A percentile compares a stretch with the other conserved stretches of the same genome.
Evolutionary conservation across 805 yeast species (phyloP).

Genomic region (Ogataea paraovalis): DNA sequence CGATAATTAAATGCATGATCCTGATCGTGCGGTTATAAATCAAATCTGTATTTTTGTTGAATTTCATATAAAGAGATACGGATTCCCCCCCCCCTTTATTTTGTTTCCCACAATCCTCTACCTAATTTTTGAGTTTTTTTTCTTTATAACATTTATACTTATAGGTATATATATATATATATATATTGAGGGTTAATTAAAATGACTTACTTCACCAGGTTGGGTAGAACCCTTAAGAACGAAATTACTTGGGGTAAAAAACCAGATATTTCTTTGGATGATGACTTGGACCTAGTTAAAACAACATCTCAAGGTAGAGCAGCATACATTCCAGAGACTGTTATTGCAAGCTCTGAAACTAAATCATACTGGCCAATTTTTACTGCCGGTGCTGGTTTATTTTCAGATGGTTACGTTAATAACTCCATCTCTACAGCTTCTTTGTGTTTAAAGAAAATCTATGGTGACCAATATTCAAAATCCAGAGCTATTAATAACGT

Average conservation of each 20-base stretch:
- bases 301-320: slow-evolving; percentile 17
- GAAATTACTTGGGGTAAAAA: slow-evolving; percentile 29
- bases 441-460: slow-evolving; percentile 62
- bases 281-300: not conserved
- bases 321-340: slow-evolving; percentile 22
- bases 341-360: slow-evolving; percentile 20
- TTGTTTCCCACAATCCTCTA: too few species aligned
- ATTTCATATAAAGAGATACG: not conserved
- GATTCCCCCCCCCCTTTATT: too few species aligned
- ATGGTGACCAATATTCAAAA: slow-evolving; percentile 55
- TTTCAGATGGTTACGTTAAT: slow-evolving; percentile 90
- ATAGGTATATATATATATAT: not conserved
- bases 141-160: not conserved
- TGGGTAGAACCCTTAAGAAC: slow-evolving; percentile 6
- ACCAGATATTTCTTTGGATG: slow-evolving; percentile 9
- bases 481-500: slow-evolving; percentile 77
- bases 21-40: not conserved
- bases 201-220: not conserved
- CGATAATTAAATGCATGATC: not conserved
- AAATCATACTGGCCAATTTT: slow-evolving; percentile 57
- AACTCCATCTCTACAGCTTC: slow-evolving; percentile 77
- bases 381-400: slow-evolving; percentile 88
- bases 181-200: not conserved
- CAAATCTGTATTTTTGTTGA: not conserved
- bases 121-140: not conserved